Evolutionary conservation across 305 asterid genomes (phyloP), one percentile per base, ranked within the genome.

Genomic region (Salvia sclarea): DNA sequence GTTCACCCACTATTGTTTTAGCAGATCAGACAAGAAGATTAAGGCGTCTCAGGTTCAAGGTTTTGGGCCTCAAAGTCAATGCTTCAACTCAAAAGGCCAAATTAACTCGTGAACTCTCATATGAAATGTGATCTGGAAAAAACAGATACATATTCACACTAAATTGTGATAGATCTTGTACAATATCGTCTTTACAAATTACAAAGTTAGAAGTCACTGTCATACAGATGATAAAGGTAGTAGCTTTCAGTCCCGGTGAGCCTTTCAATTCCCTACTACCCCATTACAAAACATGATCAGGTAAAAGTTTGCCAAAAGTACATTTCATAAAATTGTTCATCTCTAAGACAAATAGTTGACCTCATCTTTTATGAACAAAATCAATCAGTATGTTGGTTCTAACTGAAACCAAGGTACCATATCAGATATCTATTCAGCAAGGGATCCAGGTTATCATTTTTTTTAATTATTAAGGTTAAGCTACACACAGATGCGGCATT

Each of bases 1-100:
- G 58, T 35, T 40, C 45, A 60, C 25, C 28, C 47, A 12, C 28
- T n/a, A 45, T 64, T 62, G 49, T 60, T 20, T 53, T 43, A 43
- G 74, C 40, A 44, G 24, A 56, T 64, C 52, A 18, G 57, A 72
- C 30, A 50, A 68, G 28, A 61, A 48, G 8, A 57, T 61, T 12
- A 35, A 66, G 70, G 56, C 49, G 54, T 53, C 49, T 52, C 49
- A 31, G 61, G 13, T 68, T 37, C 40, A 61, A 57, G 35, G 55
- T 59, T 69, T 54, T 61, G 48, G 58, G 71, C 56, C 22, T 20
- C 28, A 41, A 18, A 71, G 22, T 3, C 17, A 14, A 31, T 50
- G 45, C 28, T 33, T 25, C 61, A 33, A 31, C 57, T 59, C 38
- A 18, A 3, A 44, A 28, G 10, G 25, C 49, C 30, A 67, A 20